These are phyloP conservation scores for Lipomyces orientalis DNA, from an alignment of 805 yeast genomes.

Conservation along the genomic window DNA sequence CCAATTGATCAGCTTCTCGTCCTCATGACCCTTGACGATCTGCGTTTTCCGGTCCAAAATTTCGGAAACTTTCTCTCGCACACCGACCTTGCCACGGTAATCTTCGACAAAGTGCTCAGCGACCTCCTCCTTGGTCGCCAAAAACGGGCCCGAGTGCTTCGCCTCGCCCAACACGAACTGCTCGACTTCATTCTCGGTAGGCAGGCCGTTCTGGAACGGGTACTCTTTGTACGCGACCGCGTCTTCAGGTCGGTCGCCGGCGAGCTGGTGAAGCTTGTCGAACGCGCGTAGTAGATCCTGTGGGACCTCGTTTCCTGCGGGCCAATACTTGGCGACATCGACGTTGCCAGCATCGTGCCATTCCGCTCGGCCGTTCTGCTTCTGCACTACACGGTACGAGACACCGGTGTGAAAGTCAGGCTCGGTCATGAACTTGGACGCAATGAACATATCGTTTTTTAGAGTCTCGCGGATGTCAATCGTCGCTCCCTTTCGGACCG, in stretches of 20 bases:
- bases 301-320: background rate
- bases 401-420: conserved; percentile 68
- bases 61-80: conserved; percentile 61
- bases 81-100: conserved; percentile 63
- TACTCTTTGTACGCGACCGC: conserved; percentile 53
- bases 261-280: conserved; percentile 17
- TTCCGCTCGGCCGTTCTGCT: conserved; percentile 59
- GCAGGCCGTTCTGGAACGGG: conserved; percentile 79
- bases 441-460: conserved; percentile 73
- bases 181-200: conserved; percentile 68
- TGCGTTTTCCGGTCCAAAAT: conserved; percentile 64
- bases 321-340: conserved; percentile 11
- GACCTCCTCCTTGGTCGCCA: conserved; percentile 72
- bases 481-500: conserved; percentile 64
- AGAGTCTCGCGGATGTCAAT: conserved; percentile 69
- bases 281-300: background rate
- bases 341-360: conserved; percentile 45
- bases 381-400: conserved; percentile 54
- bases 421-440: conserved; percentile 71
- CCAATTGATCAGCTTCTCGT: conserved; percentile 57
- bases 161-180: conserved; percentile 72
- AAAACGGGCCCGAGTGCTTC: conserved; percentile 65
- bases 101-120: conserved; percentile 62
- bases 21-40: conserved; percentile 48
- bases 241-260: conserved; percentile 33